Base-by-base conservation (phyloP, 2,329 filamentous ascomycete species). In the Fusarium ramigenum region DNA sequence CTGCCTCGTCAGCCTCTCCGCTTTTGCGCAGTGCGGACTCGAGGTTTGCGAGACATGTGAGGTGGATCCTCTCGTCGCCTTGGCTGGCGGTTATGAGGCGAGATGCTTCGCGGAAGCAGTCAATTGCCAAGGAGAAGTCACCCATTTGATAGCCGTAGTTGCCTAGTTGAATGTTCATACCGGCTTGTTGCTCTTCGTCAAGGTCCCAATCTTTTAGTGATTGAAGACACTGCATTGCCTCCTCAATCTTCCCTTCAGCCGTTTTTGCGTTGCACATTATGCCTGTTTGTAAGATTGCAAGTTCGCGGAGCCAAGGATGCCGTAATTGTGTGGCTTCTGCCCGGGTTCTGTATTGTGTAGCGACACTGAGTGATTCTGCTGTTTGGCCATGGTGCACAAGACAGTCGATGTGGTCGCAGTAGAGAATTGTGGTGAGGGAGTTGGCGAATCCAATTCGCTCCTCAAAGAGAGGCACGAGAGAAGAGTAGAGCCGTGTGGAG, bases 351-450 rank as follows among this genome's bases (percentile, higher is more conserved):
- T 82, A 80, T n/a, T 62, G 54, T 19, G 72, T 77, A 25, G 79
- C 78, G n/a, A 78, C 67, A n/a, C 70, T 61, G 34, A 81, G 75
- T 23, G 79, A 76, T 23, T 81, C 78, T 32, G 73, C 66, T 9
- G 78, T 61, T 32, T 76, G 72, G 23, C 73, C 69, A 32, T 77
- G 69, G n/a, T 72, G 76, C 37, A 79, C 76, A 4, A 82, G 67
- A 23, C 79, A 81, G 68, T 82, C 80, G 58, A 81, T 76, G 57
- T 82, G 79, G 44, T 82, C 80, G 56, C 79, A 79, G 66, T 81
- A 81, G 25, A 82, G 65, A 23, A 81, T 76, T 30, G 78, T 76
- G 32, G 79, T 82, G 23, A 82, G 63, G 44, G 76, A 77, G 59
- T 82, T 82, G 19, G 80, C 80, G 2, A 79, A 68, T 10, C 80